Percentiles rank a stretch among this genome's conserved stretches.
These are phyloP conservation scores for Zanthoxylum bungeanum DNA, from an alignment of 345 rosid species.

Conservation along the genomic window DNA sequence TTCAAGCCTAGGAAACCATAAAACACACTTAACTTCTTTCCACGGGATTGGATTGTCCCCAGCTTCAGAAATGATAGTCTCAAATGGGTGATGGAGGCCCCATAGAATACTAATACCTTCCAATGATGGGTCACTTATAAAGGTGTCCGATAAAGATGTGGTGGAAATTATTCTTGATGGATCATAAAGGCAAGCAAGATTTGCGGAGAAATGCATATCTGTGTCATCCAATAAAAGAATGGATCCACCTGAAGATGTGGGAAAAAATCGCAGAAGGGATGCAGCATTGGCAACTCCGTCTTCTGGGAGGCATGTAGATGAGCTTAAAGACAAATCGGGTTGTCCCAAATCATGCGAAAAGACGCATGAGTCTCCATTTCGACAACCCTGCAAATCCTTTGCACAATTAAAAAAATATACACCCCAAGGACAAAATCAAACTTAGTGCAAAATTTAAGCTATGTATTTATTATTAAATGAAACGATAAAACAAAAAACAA, in stretches of 20 bases:
- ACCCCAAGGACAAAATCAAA: neutral
- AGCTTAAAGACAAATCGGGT: slow-evolving; percentile 19
- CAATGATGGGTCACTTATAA: slow-evolving; percentile 36
- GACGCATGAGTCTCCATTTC: slow-evolving; percentile 64
- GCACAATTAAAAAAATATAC: slow-evolving; percentile 18
- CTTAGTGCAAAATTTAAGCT: neutral
- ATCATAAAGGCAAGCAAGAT: slow-evolving; percentile 48
- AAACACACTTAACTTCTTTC: slow-evolving; percentile 55
- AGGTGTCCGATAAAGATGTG: slow-evolving; percentile 46
- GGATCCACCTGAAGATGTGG: slow-evolving; percentile 43
- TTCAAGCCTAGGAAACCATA: slow-evolving; percentile 72
- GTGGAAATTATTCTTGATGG: slow-evolving; percentile 59
- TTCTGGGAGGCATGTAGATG: slow-evolving; percentile 53
- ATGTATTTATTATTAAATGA: neutral
- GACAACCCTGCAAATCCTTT: slow-evolving; percentile 68
- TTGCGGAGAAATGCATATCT: slow-evolving; percentile 56
- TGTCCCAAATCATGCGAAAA: slow-evolving; percentile 58
- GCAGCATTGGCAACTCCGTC: slow-evolving; percentile 39
- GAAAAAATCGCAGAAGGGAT: slow-evolving; percentile 49
- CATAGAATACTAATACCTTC: slow-evolving; percentile 50
- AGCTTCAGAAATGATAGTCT: slow-evolving; percentile 51
- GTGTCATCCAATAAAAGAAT: slow-evolving; percentile 72
- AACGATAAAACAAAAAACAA: neutral
- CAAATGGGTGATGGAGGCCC: slow-evolving; percentile 66
- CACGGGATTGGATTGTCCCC: slow-evolving; percentile 57